Evolutionary conservation across 1,284 basidiomycete genomes (phyloP).

Genomic region (Cystobasidium slooffiae): DNA sequence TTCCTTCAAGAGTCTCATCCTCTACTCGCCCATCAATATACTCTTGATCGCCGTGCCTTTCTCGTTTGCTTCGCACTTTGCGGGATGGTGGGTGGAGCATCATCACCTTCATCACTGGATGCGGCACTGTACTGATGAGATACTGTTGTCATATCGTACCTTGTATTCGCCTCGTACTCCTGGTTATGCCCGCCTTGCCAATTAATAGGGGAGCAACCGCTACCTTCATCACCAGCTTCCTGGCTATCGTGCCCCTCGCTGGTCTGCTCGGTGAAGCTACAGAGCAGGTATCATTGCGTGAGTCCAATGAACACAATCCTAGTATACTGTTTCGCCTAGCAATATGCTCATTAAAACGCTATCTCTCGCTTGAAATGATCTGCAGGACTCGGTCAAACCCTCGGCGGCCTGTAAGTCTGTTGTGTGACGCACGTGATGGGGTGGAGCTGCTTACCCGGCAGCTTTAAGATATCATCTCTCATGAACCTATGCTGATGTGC

Average conservation of each 20-base stretch:
- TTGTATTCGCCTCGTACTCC: too few species aligned
- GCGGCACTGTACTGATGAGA: too few species aligned
- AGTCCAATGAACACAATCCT: neutral
- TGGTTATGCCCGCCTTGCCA: slow-evolving; percentile 45
- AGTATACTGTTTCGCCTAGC: neutral
- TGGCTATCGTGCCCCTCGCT: slow-evolving; percentile 80
- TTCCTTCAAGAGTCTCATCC: slow-evolving; percentile 71
- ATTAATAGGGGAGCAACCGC: slow-evolving; percentile 73
- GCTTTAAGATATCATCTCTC: neutral
- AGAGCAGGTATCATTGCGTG: slow-evolving; percentile 72
- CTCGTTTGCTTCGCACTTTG: slow-evolving; percentile 65
- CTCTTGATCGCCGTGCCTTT: slow-evolving; percentile 77
- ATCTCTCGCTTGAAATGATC: neutral
- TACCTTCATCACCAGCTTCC: slow-evolving; percentile 80
- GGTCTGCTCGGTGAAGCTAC: slow-evolving; percentile 81
- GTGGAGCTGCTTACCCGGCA: neutral
- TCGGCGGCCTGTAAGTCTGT: slow-evolving; percentile 40
- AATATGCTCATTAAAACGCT: neutral
- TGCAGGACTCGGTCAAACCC: slow-evolving; percentile 38
- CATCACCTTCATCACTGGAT: neutral
- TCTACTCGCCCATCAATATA: slow-evolving; percentile 75
- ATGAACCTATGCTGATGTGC: neutral
- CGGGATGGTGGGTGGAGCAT: slow-evolving; percentile 46
- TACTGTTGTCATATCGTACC: too few species aligned
- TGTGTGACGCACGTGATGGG: slow-evolving; percentile 4